A percentile compares a stretch with the other conserved stretches of the same genome.
phyloP scores from a whole-genome alignment of 1,284 basidiomycete genomes.

The Sparassis latifolia region DNA sequence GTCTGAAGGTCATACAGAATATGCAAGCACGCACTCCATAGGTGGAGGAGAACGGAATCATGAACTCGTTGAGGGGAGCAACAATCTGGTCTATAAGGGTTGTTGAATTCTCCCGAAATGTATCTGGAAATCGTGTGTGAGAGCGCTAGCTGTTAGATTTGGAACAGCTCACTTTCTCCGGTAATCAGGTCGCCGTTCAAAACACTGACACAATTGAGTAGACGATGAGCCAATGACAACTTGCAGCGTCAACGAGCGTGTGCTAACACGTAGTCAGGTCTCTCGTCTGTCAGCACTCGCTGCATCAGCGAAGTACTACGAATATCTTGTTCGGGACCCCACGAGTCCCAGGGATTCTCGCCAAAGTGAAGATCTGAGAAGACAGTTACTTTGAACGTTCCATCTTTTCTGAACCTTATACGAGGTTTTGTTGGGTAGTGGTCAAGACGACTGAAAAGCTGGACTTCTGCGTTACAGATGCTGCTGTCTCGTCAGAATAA shows the following conservation, averaged over 20 bases:
- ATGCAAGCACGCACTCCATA: conserved; percentile 41
- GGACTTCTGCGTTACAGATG: too few relatives aligned
- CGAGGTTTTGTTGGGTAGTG: conserved; percentile 23
- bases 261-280: conserved; percentile 58
- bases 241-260: too few relatives aligned
- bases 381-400: conserved; percentile 60
- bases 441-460: neutral
- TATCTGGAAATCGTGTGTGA: conserved; percentile 35
- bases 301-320: conserved; percentile 53
- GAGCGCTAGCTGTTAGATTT: neutral
- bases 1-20: neutral
- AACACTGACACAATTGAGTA: conserved; percentile 31
- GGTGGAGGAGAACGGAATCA: conserved; percentile 31
- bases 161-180: conserved; percentile 45
- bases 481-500: too few relatives aligned
- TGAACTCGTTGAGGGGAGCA: conserved; percentile 26
- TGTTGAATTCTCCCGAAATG: conserved; percentile 38
- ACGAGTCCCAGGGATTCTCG: conserved; percentile 61
- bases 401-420: conserved; percentile 31
- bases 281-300: conserved; percentile 42
- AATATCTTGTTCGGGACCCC: conserved; percentile 57
- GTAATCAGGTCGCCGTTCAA: conserved; percentile 63
- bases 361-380: conserved; percentile 67
- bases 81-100: conserved; percentile 28
- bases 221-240: neutral